Percentiles rank a stretch among this genome's conserved stretches.
These are phyloP conservation scores for Endoconidiophora laricicola DNA, from an alignment of 2,329 filamentous ascomycete species.

Conservation along the genomic window DNA sequence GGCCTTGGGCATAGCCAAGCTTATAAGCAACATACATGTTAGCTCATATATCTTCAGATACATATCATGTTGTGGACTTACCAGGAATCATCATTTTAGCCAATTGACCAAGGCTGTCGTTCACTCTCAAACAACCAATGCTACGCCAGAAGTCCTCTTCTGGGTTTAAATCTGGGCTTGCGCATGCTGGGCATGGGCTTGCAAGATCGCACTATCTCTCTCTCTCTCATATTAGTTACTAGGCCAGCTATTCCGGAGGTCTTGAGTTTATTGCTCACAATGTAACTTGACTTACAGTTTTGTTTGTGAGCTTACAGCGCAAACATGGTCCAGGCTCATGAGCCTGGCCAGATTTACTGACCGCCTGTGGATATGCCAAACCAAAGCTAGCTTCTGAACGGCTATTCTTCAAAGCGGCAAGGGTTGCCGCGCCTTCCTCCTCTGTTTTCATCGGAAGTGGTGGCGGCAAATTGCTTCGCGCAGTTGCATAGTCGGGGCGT, in stretches of 20 bases:
- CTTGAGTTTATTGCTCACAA: too few species aligned
- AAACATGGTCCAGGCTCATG: constrained; percentile 4
- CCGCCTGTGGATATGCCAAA: background rate
- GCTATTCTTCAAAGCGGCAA: background rate
- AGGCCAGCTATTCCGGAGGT: background rate
- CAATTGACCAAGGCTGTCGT: constrained; percentile 6
- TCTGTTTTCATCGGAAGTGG: background rate
- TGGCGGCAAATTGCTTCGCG: background rate
- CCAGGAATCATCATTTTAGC: constrained; percentile 8
- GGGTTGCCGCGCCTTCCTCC: constrained; percentile 12
- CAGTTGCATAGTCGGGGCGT: background rate
- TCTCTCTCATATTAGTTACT: background rate
- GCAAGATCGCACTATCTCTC: constrained; percentile 7
- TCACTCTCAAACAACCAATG: constrained; percentile 9
- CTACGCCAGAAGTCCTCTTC: constrained; percentile 8
- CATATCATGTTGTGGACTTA: background rate
- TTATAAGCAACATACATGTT: background rate
- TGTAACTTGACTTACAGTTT: constrained; percentile 3
- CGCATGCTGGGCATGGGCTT: constrained; percentile 4
- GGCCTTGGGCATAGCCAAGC: background rate
- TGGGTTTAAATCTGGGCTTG: background rate
- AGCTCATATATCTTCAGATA: background rate
- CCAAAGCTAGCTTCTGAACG: background rate
- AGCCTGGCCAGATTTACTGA: background rate
- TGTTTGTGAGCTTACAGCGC: constrained; percentile 11